These are phyloP conservation scores for Phytophthora quininea DNA, from an alignment of 352 stramenopile species.

Conservation along the genomic window DNA sequence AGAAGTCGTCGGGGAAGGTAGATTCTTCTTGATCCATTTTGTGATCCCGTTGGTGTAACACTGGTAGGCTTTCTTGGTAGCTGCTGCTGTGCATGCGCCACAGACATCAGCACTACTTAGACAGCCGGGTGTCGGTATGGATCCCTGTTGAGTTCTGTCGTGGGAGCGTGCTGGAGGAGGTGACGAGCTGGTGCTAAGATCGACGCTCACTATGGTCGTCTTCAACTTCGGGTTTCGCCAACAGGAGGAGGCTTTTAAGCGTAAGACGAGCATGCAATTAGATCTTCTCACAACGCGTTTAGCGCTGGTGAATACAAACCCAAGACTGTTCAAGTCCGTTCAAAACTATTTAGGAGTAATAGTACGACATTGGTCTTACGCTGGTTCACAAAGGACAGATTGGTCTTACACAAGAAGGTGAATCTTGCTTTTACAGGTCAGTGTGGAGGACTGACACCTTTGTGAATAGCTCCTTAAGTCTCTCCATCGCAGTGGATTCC, in stretches of 20 bases:
- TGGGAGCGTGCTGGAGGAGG: not conserved
- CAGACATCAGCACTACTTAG: not conserved
- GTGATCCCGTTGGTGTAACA: not conserved
- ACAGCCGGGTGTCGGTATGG: not conserved
- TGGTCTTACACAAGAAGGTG: too few species aligned
- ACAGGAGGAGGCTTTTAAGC: not conserved
- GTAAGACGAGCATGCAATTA: not conserved
- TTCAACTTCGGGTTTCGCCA: not conserved
- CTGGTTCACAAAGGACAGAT: too few species aligned
- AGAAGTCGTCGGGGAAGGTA: not conserved
- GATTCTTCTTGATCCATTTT: not conserved
- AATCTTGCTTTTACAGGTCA: not conserved
- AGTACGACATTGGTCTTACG: too few species aligned
- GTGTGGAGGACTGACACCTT: constrained; percentile 9
- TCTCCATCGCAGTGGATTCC: constrained; percentile 40
- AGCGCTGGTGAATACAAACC: too few species aligned
- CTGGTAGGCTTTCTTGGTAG: not conserved
- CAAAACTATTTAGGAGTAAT: too few species aligned
- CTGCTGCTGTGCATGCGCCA: not conserved
- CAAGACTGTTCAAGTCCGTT: too few species aligned
- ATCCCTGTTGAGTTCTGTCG: not conserved
- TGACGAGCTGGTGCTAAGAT: not conserved
- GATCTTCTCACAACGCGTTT: not conserved
- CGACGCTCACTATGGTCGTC: not conserved
- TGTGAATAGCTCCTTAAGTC: constrained; percentile 20